Percentiles rank a stretch among this genome's conserved stretches.
These are phyloP conservation scores for Pneumocystis carinii DNA, from an alignment of 1,139 yeast genomes.

Conservation along the genomic window DNA sequence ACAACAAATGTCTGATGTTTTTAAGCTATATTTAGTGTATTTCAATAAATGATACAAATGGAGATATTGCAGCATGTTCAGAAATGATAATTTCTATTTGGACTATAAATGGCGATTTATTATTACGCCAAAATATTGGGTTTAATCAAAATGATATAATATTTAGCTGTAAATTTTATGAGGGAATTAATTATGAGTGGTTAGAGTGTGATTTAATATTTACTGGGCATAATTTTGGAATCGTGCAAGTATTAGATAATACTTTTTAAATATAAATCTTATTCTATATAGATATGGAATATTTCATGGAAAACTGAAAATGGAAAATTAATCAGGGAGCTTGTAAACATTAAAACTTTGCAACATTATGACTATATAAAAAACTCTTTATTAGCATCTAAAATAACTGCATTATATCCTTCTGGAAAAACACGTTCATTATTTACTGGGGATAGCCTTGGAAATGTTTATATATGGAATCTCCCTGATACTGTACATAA, in stretches of 20 bases:
- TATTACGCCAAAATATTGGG: constrained; percentile 2
- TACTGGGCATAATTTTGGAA: constrained; percentile 11
- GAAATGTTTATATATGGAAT: constrained; percentile 3
- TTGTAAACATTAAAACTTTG: not conserved
- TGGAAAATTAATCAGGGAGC: not conserved
- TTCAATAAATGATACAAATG: constrained; percentile 16
- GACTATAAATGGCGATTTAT: constrained; percentile 16
- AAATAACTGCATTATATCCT: constrained; percentile 2
- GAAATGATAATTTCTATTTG: constrained; percentile 11
- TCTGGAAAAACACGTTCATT: constrained; percentile 4
- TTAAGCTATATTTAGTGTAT: constrained; percentile 1
- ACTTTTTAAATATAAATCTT: not conserved
- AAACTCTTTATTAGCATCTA: not conserved
- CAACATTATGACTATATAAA: not conserved
- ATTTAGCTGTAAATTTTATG: constrained; percentile 7
- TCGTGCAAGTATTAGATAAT: constrained; percentile 2
- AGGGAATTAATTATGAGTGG: constrained; percentile 11
- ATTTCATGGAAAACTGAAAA: constrained; percentile 2
- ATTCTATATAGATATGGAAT: constrained; percentile 4
- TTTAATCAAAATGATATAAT: constrained; percentile 5
- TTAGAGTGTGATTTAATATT: constrained; percentile 6
- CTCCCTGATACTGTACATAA: constrained; percentile 4
- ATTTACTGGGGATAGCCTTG: constrained; percentile 5
- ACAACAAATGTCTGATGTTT: not conserved
- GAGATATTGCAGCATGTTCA: constrained; percentile 15